Base-by-base conservation (phyloP, 2,329 filamentous ascomycete genomes). In the Sporothrix globosa region DNA sequence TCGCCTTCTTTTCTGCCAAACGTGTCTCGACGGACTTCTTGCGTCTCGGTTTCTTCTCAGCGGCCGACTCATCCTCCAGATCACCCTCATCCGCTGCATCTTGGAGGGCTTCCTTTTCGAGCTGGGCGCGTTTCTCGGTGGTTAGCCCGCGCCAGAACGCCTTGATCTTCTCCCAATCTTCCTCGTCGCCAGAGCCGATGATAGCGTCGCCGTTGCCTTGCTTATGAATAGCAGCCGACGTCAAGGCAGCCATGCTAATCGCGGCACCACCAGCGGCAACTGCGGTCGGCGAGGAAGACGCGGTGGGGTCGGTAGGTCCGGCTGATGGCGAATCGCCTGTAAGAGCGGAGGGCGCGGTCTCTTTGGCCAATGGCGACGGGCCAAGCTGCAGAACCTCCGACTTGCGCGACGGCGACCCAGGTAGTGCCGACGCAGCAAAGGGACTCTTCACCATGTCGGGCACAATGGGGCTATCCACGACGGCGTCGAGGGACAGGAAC, bases 401-500 rank as follows among this genome's bases (percentile, higher is more conserved):
- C 67, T 69, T 67, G 24, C 53, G 50, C 44, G 53, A 30, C 9
- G 56, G 53, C 2, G 61, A 54, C 3, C 56, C 70, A 27, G 56
- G 27, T 13, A 63, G 46, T 19, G 53, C 39, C 5, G 67, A 52
- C 21, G 68, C n/a, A 13, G 41, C 66, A n/a, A 73, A 69, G 13
- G 69, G 66, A 13, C 44, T 69, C 44, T 68, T 69, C 13, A 63
- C 14, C 34, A 70, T 39, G 60, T 76, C 74, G 46, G 77, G 73
- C 67, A 76, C 73, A 1, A 82, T 75, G 3, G 90, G 88, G 61
- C 84, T 88, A 24, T 89, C 86, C 1, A 92, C 84, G 10, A 93
- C 86, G 13, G 91, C 91, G 78, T 93, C 86, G 9, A 94, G 82
- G 4, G 91, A 93, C 76, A 88, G 83, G 75, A 92, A 94, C 0